These are phyloP conservation scores for Neurospora sp. DNA, from an alignment of 495 filamentous ascomycete species.

Conservation along the genomic window DNA sequence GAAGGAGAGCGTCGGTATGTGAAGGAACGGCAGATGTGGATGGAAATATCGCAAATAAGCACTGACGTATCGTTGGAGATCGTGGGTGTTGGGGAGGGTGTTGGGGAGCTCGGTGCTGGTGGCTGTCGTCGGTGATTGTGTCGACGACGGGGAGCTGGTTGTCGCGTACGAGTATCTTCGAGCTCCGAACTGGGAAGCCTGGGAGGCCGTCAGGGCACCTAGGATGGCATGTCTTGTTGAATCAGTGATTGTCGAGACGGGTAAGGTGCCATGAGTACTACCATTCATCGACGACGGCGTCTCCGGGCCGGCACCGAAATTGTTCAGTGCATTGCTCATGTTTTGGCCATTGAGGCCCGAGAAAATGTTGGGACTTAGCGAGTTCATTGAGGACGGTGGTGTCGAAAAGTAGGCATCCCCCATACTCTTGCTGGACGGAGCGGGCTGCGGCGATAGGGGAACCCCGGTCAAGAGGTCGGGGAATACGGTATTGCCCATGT, in stretches of 20 bases:
- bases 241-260: conserved; percentile 73
- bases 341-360: conserved; percentile 42
- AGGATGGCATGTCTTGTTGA: conserved; percentile 82
- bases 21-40: conserved; percentile 87
- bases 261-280: conserved; percentile 46
- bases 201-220: conserved; percentile 57
- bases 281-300: conserved; percentile 59
- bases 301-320: conserved; percentile 51
- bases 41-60: conserved; percentile 94
- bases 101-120: conserved; percentile 36
- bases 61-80: conserved; percentile 84
- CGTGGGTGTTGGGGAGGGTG: conserved; percentile 72
- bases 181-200: conserved; percentile 60
- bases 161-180: conserved; percentile 70
- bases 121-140: conserved; percentile 38
- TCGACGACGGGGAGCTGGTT: conserved; percentile 53
- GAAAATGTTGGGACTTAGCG: conserved; percentile 41
- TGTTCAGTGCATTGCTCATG: conserved; percentile 46
- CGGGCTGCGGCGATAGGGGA: conserved; percentile 52
- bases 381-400: conserved; percentile 59
- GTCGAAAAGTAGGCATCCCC: conserved; percentile 49
- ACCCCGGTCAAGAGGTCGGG: conserved; percentile 50
- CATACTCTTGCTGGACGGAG: conserved; percentile 36
- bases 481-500: conserved; percentile 44
- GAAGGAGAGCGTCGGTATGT: conserved; percentile 87